Percentiles rank a stretch among this genome's conserved stretches.
Evolutionary conservation across 495 filamentous ascomycete species (phyloP).

Genomic region (Aspergillus panamensis): DNA sequence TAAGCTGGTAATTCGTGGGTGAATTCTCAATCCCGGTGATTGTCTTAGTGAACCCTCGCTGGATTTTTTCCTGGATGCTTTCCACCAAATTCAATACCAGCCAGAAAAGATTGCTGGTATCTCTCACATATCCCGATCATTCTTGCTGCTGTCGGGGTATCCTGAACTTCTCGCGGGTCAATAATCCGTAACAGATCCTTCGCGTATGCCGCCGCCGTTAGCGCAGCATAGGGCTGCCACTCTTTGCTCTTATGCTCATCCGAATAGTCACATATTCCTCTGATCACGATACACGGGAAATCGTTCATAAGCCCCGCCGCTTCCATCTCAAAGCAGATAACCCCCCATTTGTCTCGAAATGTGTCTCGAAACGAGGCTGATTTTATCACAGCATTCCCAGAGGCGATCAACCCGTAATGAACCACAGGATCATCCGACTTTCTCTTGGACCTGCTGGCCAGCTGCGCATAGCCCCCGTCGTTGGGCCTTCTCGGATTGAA

Average conservation of each 20-base stretch:
- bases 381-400: neutral
- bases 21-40: too few relatives aligned
- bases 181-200: neutral
- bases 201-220: conserved; percentile 1
- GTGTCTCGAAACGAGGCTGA: neutral
- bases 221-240: conserved; percentile 7
- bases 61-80: too few relatives aligned
- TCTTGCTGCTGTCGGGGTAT: too few relatives aligned
- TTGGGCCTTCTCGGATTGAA: neutral
- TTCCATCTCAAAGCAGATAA: neutral
- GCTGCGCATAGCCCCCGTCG: neutral
- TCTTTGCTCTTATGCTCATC: conserved; percentile 6
- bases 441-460: neutral
- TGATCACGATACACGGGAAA: neutral
- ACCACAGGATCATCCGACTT: neutral
- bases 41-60: too few relatives aligned
- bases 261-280: conserved; percentile 2
- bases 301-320: neutral
- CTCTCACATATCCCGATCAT: too few relatives aligned
- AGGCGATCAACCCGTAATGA: neutral
- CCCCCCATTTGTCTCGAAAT: neutral
- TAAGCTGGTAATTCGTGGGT: too few relatives aligned
- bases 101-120: too few relatives aligned
- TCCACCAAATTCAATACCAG: too few relatives aligned
- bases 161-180: too few relatives aligned